A percentile compares a stretch with the other conserved stretches of the same genome.
Conservation (phyloP, 768 basidiomycete species). For the Lactarius psammicola region DNA sequence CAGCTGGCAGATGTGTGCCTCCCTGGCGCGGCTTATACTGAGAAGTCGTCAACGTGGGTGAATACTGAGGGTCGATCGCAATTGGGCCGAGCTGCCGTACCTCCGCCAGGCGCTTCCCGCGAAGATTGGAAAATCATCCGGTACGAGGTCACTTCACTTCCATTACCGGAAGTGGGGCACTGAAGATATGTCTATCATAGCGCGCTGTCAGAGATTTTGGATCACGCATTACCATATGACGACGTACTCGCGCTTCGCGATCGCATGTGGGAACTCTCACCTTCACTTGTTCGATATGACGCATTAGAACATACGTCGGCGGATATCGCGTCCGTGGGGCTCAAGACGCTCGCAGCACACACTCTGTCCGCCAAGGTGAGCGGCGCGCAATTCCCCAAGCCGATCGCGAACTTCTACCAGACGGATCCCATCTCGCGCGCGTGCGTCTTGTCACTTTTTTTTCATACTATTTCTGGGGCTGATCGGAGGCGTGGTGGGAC, state of each 20-base stretch:
- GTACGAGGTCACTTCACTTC: conserved; percentile 40
- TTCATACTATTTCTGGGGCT: conserved; percentile 8
- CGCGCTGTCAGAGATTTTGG: conserved; percentile 87
- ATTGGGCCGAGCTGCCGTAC: conserved; percentile 85
- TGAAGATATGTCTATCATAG: conserved; percentile 42
- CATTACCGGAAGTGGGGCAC: background rate
- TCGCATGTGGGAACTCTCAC: conserved; percentile 96
- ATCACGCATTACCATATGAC: conserved; percentile 81
- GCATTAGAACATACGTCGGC: conserved; percentile 70
- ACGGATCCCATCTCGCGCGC: conserved; percentile 94
- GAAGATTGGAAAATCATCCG: conserved; percentile 99
- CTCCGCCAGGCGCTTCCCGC: conserved; percentile 89
- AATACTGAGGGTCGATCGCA: conserved; percentile 96
- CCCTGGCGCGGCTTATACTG: conserved; percentile 92
- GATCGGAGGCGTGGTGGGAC: background rate
- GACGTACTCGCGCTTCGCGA: conserved; percentile 81
- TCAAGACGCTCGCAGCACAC: conserved; percentile 53
- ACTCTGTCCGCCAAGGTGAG: conserved; percentile 56
- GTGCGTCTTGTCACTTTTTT: conserved; percentile 46
- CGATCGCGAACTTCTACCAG: conserved; percentile 92
- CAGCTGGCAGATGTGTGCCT: conserved; percentile 96
- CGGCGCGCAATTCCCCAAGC: conserved; percentile 67
- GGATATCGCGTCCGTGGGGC: conserved; percentile 68
- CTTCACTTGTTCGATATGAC: conserved; percentile 85
- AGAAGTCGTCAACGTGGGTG: conserved; percentile 88